Evolutionary conservation across 371 early-diverging fungal genomes (phyloP).

Genomic region (Vairimorpha necatrix): DNA sequence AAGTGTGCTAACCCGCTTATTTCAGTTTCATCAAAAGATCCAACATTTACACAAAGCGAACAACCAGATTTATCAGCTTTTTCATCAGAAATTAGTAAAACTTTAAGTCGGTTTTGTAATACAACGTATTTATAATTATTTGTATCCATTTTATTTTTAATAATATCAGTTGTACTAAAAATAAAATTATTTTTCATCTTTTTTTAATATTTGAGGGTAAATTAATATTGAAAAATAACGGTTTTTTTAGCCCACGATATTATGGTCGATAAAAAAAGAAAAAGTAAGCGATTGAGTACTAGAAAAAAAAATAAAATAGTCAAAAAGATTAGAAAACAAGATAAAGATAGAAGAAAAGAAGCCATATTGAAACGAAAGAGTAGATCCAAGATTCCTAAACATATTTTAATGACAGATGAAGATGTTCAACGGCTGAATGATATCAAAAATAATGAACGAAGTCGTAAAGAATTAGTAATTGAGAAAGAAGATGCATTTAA

Average conservation of each 20-base stretch:
- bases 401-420: slow-evolving; percentile 21
- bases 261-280: slow-evolving; percentile 14
- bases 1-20: slow-evolving; percentile 91
- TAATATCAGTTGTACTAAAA: neutral
- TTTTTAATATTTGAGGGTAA: too few species aligned
- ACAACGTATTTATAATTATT: slow-evolving; percentile 44
- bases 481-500: neutral
- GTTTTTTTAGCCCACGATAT: slow-evolving; percentile 3
- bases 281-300: slow-evolving; percentile 12
- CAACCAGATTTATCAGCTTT: slow-evolving; percentile 52
- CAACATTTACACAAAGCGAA: slow-evolving; percentile 73
- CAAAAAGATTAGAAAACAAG: slow-evolving; percentile 14
- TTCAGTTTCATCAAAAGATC: slow-evolving; percentile 69
- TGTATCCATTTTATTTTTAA: slow-evolving; percentile 45
- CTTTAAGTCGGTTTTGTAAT: slow-evolving; percentile 55
- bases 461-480: neutral
- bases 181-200: neutral
- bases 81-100: slow-evolving; percentile 38
- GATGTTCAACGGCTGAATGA: neutral
- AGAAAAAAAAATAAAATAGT: slow-evolving; percentile 13
- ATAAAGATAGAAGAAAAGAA: slow-evolving; percentile 13
- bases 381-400: slow-evolving; percentile 10
- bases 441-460: slow-evolving; percentile 12
- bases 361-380: neutral
- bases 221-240: too few species aligned